These are phyloP conservation scores for Lupinus albus DNA, from an alignment of 306 rosid species.

Conservation along the genomic window DNA sequence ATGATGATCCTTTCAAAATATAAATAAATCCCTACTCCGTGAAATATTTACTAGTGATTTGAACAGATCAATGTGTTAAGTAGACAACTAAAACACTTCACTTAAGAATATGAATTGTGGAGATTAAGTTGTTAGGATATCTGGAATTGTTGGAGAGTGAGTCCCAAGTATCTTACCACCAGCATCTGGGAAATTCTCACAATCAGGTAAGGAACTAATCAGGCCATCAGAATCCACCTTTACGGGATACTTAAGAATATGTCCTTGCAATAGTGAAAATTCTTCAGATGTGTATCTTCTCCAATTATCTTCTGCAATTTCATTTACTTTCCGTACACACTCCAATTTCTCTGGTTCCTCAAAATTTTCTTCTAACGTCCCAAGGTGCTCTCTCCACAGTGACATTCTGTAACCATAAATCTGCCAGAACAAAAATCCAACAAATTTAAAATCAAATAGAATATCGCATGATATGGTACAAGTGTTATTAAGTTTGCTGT, in stretches of 20 bases:
- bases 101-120: conserved; percentile 18
- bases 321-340: conserved; percentile 69
- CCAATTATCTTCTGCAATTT: conserved; percentile 74
- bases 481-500: conserved; percentile 27
- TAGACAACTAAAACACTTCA: conserved; percentile 33
- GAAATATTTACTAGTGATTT: conserved; percentile 35
- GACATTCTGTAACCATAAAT: conserved; percentile 92
- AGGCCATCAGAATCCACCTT: conserved; percentile 61
- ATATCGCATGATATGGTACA: conserved; percentile 23
- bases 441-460: background rate
- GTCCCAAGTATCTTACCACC: conserved; percentile 78
- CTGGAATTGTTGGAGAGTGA: conserved; percentile 63
- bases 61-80: conserved; percentile 34
- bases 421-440: conserved; percentile 51
- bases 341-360: conserved; percentile 71
- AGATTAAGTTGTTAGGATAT: conserved; percentile 70
- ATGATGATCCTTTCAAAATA: conserved; percentile 10
- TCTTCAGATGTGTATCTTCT: conserved; percentile 45
- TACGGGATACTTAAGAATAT: conserved; percentile 80
- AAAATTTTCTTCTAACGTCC: conserved; percentile 48
- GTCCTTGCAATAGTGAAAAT: conserved; percentile 64
- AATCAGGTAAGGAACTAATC: conserved; percentile 51
- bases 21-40: conserved; percentile 32
- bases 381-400: conserved; percentile 91
- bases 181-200: conserved; percentile 78